Conservation (phyloP, 2,329 filamentous ascomycete species). For the Xylariaceae sp. region DNA sequence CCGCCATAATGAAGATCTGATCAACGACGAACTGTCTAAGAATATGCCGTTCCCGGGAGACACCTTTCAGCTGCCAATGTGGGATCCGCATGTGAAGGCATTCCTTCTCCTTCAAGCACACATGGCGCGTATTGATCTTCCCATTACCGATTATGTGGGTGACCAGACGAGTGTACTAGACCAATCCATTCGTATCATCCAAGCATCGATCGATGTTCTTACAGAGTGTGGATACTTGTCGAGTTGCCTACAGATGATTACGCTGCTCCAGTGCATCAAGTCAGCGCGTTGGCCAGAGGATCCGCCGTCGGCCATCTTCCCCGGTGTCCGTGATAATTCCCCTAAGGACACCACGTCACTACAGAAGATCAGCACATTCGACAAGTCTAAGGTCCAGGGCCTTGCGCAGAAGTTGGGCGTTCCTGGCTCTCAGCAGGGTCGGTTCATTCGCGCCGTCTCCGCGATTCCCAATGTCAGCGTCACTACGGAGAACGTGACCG, state of each 20-base stretch:
- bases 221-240: slow-evolving; percentile 81
- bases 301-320: slow-evolving; percentile 71
- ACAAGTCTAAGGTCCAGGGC: slow-evolving; percentile 27
- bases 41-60: slow-evolving; percentile 63
- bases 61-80: slow-evolving; percentile 75
- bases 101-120: slow-evolving; percentile 92
- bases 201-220: slow-evolving; percentile 89
- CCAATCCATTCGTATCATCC: slow-evolving; percentile 93
- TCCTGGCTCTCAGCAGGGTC: slow-evolving; percentile 37
- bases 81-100: slow-evolving; percentile 97
- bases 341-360: slow-evolving; percentile 36
- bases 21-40: slow-evolving; percentile 83
- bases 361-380: slow-evolving; percentile 33
- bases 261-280: slow-evolving; percentile 85
- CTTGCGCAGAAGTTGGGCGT: slow-evolving; percentile 50
- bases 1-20: slow-evolving; percentile 95
- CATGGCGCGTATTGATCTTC: slow-evolving; percentile 86
- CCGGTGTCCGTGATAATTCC: slow-evolving; percentile 55
- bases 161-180: slow-evolving; percentile 87
- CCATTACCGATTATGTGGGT: slow-evolving; percentile 94
- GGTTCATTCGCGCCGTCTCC: slow-evolving; percentile 55
- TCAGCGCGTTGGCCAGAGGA: slow-evolving; percentile 87
- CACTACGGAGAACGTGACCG: slow-evolving; percentile 54
- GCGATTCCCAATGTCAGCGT: slow-evolving; percentile 66
- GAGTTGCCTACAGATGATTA: slow-evolving; percentile 75